Conservation (phyloP, 2,329 filamentous ascomycete species). For the Neospermospora avenae region DNA sequence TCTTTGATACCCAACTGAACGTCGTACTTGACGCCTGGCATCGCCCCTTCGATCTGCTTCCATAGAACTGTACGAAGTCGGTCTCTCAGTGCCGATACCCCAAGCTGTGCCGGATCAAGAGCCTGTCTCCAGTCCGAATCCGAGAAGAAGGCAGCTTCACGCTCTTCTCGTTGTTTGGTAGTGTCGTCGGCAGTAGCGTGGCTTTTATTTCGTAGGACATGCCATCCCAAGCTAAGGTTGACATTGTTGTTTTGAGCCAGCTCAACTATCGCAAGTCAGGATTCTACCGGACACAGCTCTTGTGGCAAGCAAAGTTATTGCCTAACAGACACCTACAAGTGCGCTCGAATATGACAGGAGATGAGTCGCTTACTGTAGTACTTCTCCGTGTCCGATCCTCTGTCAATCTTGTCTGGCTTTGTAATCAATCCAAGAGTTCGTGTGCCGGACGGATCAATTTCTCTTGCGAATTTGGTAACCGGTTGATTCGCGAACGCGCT, state of each 20-base stretch:
- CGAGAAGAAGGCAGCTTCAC: constrained; percentile 12
- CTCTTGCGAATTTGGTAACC: constrained; percentile 36
- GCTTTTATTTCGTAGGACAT: constrained; percentile 44
- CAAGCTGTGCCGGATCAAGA: constrained; percentile 11
- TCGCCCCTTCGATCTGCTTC: constrained; percentile 13
- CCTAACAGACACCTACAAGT: no score
- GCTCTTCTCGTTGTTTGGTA: constrained; percentile 21
- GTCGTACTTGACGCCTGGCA: constrained; percentile 13
- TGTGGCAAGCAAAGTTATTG: background rate
- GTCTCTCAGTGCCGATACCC: constrained; percentile 42
- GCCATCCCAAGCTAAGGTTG: constrained; percentile 44
- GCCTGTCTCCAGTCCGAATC: constrained; percentile 13
- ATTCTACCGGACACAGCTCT: background rate
- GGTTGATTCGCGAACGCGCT: constrained; percentile 40
- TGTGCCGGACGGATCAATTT: constrained; percentile 32
- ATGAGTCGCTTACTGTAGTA: constrained; percentile 21
- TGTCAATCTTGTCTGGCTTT: constrained; percentile 39
- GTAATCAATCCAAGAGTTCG: constrained; percentile 43
- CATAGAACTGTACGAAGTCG: constrained; percentile 39
- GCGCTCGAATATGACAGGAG: background rate
- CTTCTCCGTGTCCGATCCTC: constrained; percentile 36
- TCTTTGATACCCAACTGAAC: constrained; percentile 20
- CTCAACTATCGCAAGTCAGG: constrained; percentile 18
- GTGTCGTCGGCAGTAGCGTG: constrained; percentile 43
- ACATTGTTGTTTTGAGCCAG: constrained; percentile 40